Evolutionary conservation across 163 green algal genomes (phyloP), one percentile per base, ranked within the genome.

Genomic region (Chlamydomonas reinhardtii): DNA sequence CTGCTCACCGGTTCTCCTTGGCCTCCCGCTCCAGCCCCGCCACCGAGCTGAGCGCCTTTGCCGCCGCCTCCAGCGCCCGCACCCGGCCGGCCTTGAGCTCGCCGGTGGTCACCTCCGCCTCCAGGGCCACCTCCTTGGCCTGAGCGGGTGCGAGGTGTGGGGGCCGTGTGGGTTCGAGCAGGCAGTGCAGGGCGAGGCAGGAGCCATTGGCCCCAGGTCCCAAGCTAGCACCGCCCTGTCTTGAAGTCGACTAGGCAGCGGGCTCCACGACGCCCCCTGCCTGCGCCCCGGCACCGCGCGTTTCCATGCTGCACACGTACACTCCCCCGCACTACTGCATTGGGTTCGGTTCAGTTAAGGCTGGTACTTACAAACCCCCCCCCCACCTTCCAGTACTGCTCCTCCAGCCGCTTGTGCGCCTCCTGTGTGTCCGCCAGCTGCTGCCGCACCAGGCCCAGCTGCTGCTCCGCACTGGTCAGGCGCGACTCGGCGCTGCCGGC

Each of bases 321-420:
- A n/a, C n/a, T n/a, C n/a, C n/a, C n/a, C n/a, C n/a, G n/a, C n/a
- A n/a, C n/a, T n/a, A n/a, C n/a, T n/a, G n/a, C n/a, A n/a, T n/a
- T n/a, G n/a, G n/a, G n/a, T n/a, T n/a, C n/a, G n/a, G n/a, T n/a
- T n/a, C n/a, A n/a, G n/a, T n/a, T n/a, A n/a, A n/a, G n/a, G n/a
- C n/a, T n/a, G n/a, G n/a, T n/a, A n/a, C n/a, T n/a, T n/a, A n/a
- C n/a, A n/a, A n/a, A n/a, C n/a, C n/a, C n/a, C n/a, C 4, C n/a
- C 59, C 77, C 4, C 68, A 78, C 77, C 66, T 85, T 84, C 79
- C 73, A 90, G 86, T 90, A 88, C 52, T 90, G 73, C 34, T 56
- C 35, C 74, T 90, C 79, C 86, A 90, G 74, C 52, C 69, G 86
- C 37, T 35, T 71, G 79, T 85, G 86, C 29, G 69, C 68, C n/a